These are phyloP conservation scores for Dendrobium chrysotoxum DNA, from an alignment of 106 monocot genomes.

Conservation along the genomic window DNA sequence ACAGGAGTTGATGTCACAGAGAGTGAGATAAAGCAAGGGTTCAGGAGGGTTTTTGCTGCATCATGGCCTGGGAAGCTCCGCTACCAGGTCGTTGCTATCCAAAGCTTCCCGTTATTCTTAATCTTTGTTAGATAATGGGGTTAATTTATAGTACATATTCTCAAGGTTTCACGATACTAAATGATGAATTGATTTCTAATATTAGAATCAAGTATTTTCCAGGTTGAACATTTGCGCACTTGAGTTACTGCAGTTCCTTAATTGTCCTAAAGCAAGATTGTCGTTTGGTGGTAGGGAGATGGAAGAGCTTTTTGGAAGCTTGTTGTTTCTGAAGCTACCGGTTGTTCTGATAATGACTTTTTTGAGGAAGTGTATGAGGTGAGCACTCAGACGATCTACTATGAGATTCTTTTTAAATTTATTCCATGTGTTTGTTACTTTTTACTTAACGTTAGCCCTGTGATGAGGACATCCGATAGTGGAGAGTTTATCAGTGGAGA, in stretches of 20 bases:
- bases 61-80: slow-evolving; percentile 87
- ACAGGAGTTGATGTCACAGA: slow-evolving; percentile 34
- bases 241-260: not conserved
- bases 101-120: not conserved
- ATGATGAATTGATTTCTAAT: not conserved
- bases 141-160: not conserved
- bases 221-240: not conserved
- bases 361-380: slow-evolving; percentile 99
- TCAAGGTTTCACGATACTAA: not conserved
- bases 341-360: slow-evolving; percentile 57
- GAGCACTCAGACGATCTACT: not conserved
- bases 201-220: not conserved
- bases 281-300: slow-evolving; percentile 53
- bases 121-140: not conserved
- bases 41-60: slow-evolving; percentile 46
- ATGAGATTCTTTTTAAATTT: too few relatives aligned
- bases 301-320: slow-evolving; percentile 82
- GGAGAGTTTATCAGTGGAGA: too few relatives aligned
- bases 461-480: too few relatives aligned
- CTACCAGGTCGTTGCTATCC: slow-evolving; percentile 49
- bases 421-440: too few relatives aligned
- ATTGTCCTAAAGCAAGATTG: not conserved
- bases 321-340: slow-evolving; percentile 85
- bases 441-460: too few relatives aligned
- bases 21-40: slow-evolving; percentile 67